Evolutionary conservation across 2,329 filamentous ascomycete genomes (phyloP).

Genomic region (Trichoderma sp.): DNA sequence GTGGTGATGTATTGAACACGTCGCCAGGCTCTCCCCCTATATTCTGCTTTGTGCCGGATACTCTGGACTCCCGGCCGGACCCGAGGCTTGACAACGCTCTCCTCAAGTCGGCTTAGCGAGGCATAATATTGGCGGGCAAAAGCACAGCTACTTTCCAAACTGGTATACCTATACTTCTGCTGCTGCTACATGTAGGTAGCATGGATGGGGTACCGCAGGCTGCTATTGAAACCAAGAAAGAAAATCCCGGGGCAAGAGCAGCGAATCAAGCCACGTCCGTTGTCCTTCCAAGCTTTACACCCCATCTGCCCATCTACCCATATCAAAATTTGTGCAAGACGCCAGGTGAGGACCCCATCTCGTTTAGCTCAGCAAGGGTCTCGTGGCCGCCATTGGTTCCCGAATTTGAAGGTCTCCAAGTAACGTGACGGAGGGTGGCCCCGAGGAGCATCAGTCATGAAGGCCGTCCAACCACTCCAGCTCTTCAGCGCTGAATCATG

Average conservation of each 20-base stretch:
- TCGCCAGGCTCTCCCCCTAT: not conserved
- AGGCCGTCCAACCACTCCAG: conserved; percentile 10
- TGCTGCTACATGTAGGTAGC: not conserved
- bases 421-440: conserved; percentile 37
- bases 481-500: conserved; percentile 15
- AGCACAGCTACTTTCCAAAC: not conserved
- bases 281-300: conserved; percentile 6
- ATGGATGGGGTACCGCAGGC: not conserved
- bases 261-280: conserved; percentile 7
- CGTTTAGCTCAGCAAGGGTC: conserved; percentile 36
- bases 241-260: not conserved
- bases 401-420: conserved; percentile 35
- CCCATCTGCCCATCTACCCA: conserved; percentile 4
- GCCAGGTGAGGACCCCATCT: conserved; percentile 1
- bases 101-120: conserved; percentile 28
- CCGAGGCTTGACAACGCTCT: conserved; percentile 33
- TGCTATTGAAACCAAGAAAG: not conserved
- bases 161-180: not conserved
- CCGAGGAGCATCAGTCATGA: conserved; percentile 14
- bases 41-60: conserved; percentile 25
- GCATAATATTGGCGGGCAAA: not conserved
- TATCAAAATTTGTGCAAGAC: conserved; percentile 7
- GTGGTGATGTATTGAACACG: not conserved
- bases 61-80: conserved; percentile 31
- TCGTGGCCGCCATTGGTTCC: conserved; percentile 38